Percentiles rank a stretch among this genome's conserved stretches.
Evolutionary conservation across 345 rosid species (phyloP).

Genomic region (Linum tenue): DNA sequence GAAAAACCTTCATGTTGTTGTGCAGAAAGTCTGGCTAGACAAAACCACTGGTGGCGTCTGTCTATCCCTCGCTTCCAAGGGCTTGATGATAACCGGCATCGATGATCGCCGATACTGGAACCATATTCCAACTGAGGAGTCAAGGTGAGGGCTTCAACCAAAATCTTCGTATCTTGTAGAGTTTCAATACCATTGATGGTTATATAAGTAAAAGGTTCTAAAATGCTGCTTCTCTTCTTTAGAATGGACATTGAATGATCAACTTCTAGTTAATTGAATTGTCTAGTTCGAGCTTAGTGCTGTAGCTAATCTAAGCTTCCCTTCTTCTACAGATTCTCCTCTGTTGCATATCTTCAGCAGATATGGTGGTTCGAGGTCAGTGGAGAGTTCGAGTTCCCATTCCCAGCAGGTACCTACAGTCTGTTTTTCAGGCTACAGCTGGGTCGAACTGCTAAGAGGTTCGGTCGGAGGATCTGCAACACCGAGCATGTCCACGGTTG

Average conservation of each 20-base stretch:
- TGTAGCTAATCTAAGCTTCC: background rate
- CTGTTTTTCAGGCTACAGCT: conserved; percentile 72
- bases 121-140: conserved; percentile 25
- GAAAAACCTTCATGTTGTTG: background rate
- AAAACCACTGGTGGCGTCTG: conserved; percentile 1
- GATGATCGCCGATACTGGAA: conserved; percentile 47
- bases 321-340: conserved; percentile 37
- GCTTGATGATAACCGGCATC: background rate
- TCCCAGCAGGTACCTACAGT: conserved; percentile 65
- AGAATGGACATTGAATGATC: background rate
- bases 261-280: background rate
- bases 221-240: background rate
- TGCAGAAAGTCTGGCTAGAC: conserved; percentile 10
- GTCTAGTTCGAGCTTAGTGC: background rate
- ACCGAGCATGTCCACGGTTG: conserved; percentile 79
- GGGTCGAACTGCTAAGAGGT: conserved; percentile 53
- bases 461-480: conserved; percentile 65
- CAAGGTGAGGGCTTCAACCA: conserved; percentile 10
- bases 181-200: background rate
- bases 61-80: background rate
- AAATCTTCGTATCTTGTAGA: background rate
- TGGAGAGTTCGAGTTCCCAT: conserved; percentile 73
- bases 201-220: background rate
- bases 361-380: conserved; percentile 94
- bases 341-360: conserved; percentile 85